A percentile compares a stretch with the other conserved stretches of the same genome.
Conservation (phyloP, 306 rosid species). For the Castanospermum australe region DNA sequence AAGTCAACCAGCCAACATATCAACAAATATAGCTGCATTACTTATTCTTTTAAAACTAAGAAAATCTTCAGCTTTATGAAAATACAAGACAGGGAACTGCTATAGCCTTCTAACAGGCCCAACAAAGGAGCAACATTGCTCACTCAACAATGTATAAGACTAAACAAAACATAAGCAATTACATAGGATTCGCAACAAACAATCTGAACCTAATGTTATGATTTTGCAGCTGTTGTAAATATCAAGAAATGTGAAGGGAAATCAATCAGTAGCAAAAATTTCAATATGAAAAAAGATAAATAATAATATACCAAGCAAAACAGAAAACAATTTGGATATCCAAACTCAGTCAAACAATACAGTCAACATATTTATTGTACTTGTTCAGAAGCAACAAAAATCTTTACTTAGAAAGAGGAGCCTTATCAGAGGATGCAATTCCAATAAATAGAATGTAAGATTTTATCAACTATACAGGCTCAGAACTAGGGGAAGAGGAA, state of each 20-base stretch:
- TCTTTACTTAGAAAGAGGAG: background rate
- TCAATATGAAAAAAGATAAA: background rate
- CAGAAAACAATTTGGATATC: conserved; percentile 7
- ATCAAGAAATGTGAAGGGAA: background rate
- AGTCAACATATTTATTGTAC: conserved; percentile 18
- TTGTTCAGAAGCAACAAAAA: conserved; percentile 14
- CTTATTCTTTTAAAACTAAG: background rate
- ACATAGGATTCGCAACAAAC: background rate
- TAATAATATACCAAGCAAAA: background rate
- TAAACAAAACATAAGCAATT: background rate
- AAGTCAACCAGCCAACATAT: background rate
- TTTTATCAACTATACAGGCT: background rate
- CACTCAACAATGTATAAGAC: background rate
- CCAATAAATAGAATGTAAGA: conserved; percentile 20
- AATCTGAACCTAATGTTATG: background rate
- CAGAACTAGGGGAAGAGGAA: background rate
- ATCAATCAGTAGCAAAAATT: background rate
- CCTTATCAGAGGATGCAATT: background rate
- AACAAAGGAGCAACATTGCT: background rate
- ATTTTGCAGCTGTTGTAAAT: background rate
- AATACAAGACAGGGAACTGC: background rate
- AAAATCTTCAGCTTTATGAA: background rate
- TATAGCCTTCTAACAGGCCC: background rate
- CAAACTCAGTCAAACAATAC: background rate
- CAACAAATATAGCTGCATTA: background rate